A percentile compares a stretch with the other conserved stretches of the same genome.
Evolutionary conservation across 1,139 yeast species (phyloP).

Genomic region (Hansenula sp.): DNA sequence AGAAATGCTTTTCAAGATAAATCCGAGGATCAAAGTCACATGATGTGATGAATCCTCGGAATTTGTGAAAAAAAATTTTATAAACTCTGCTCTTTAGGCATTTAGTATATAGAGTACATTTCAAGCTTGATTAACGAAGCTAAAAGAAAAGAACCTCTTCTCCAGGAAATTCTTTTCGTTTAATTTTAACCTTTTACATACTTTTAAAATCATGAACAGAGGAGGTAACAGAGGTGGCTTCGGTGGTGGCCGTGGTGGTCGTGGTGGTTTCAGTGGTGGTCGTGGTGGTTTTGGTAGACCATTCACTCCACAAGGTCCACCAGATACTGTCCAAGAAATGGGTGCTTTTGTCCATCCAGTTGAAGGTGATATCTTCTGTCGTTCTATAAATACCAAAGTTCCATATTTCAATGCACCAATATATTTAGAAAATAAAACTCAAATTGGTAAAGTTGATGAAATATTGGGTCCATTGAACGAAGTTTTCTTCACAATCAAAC

Average conservation of each 20-base stretch:
- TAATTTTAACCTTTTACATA: background rate
- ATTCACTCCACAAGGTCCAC: constrained; percentile 64
- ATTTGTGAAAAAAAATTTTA: constrained; percentile 2
- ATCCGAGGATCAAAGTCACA: background rate
- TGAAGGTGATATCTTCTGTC: constrained; percentile 97
- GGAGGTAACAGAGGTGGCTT: constrained; percentile 54
- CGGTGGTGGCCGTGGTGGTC: constrained; percentile 62
- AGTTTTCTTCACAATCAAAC: constrained; percentile 93
- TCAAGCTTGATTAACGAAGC: background rate
- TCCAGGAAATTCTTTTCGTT: constrained; percentile 1
- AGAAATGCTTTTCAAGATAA: too few relatives aligned
- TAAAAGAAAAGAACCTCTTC: background rate
- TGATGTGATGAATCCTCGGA: constrained; percentile 4
- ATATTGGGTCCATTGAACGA: constrained; percentile 96
- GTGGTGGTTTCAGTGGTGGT: constrained; percentile 52
- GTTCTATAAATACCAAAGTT: constrained; percentile 86
- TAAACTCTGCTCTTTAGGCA: background rate
- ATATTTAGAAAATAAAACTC: constrained; percentile 90
- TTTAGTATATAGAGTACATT: too few relatives aligned
- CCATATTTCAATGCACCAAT: constrained; percentile 99
- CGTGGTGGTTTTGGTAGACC: constrained; percentile 39
- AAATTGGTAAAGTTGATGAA: constrained; percentile 97
- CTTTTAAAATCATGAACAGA: constrained; percentile 17
- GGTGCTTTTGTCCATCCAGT: constrained; percentile 89
- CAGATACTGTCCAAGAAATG: constrained; percentile 91